A percentile compares a stretch with the other conserved stretches of the same genome.
Evolutionary conservation across 108 stramenopile genomes (phyloP).

Genomic region (Discostella pseudostelligera): DNA sequence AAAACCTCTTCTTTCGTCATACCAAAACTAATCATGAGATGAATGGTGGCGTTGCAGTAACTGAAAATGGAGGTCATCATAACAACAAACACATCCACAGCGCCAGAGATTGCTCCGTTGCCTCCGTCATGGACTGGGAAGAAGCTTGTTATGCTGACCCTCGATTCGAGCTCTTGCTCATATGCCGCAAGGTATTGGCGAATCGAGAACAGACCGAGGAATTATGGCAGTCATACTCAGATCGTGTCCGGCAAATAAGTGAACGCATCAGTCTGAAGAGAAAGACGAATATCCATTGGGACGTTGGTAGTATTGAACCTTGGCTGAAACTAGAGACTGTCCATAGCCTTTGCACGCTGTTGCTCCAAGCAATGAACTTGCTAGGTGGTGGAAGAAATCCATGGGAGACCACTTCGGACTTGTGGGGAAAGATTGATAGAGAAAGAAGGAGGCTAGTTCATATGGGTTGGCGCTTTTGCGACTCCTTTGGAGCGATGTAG

Average conservation of each 20-base stretch:
- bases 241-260: constrained; percentile 18
- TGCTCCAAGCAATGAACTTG: constrained; percentile 64
- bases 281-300: constrained; percentile 1
- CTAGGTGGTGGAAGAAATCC: constrained; percentile 69
- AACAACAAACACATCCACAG: not conserved
- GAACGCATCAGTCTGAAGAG: not conserved
- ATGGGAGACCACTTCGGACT: constrained; percentile 77
- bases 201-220: constrained; percentile 63
- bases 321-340: constrained; percentile 82
- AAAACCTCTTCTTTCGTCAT: constrained; percentile 68
- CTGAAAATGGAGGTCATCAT: not conserved
- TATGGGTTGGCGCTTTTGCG: constrained; percentile 27
- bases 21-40: too few species aligned
- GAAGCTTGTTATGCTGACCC: constrained; percentile 82
- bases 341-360: constrained; percentile 63
- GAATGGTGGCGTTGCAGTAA: not conserved
- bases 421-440: constrained; percentile 67
- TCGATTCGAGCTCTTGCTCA: constrained; percentile 74
- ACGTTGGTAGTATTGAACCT: constrained; percentile 68
- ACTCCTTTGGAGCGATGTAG: not conserved
- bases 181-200: constrained; percentile 81
- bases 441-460: constrained; percentile 57
- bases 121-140: constrained; percentile 85
- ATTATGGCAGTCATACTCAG: constrained; percentile 60
- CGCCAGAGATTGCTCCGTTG: constrained; percentile 30